Percentiles rank a stretch among this genome's conserved stretches.
Conservation (phyloP, 805 yeast genomes). For the Pichia rugopelliculosa region DNA sequence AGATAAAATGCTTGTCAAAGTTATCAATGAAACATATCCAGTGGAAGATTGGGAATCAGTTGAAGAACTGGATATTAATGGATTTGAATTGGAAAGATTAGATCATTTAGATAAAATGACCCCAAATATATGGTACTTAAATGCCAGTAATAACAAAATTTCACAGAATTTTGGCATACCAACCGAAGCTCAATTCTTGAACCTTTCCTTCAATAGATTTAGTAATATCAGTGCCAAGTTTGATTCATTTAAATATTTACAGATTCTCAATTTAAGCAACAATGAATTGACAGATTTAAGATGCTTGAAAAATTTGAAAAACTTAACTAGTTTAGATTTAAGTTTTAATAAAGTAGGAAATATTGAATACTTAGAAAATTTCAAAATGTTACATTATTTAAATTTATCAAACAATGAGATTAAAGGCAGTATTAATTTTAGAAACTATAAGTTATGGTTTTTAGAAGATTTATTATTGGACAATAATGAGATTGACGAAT, state of each 20-base stretch:
- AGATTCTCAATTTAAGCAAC: constrained; percentile 32
- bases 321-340: constrained; percentile 35
- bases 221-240: constrained; percentile 32
- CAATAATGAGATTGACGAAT: constrained; percentile 31
- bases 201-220: constrained; percentile 33
- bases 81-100: constrained; percentile 31
- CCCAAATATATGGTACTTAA: constrained; percentile 35
- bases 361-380: constrained; percentile 31
- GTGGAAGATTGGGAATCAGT: constrained; percentile 38
- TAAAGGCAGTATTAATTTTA: constrained; percentile 33
- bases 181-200: constrained; percentile 29
- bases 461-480: constrained; percentile 39
- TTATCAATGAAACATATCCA: constrained; percentile 37
- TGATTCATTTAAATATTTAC: constrained; percentile 36
- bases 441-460: constrained; percentile 28
- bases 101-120: constrained; percentile 37
- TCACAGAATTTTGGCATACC: constrained; percentile 43
- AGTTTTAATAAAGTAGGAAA: constrained; percentile 31
- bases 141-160: constrained; percentile 37
- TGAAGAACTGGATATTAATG: constrained; percentile 30
- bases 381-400: constrained; percentile 35
- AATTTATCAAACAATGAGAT: constrained; percentile 37
- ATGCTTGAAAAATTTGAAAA: constrained; percentile 33
- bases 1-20: constrained; percentile 35
- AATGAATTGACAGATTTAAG: constrained; percentile 33